phyloP scores from a whole-genome alignment of 805 yeast species.

The Candida odintsovae region DNA sequence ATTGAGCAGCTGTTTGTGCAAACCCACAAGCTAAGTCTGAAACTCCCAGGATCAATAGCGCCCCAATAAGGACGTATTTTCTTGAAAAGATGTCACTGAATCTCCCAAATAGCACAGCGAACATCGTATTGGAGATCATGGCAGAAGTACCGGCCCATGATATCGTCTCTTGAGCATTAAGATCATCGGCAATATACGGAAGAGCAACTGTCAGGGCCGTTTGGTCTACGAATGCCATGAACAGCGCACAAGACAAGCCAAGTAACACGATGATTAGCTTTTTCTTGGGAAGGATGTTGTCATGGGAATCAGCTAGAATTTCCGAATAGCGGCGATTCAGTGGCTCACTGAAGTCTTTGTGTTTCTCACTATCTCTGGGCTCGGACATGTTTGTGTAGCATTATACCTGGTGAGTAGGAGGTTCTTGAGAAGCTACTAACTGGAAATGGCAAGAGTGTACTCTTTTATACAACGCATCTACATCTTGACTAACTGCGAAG shows the following conservation, averaged over 20 bases:
- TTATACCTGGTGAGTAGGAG: not conserved
- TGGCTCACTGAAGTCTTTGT: not conserved
- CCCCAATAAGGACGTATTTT: slow-evolving; percentile 35
- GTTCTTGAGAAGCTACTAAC: not conserved
- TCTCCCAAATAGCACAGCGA: slow-evolving; percentile 48
- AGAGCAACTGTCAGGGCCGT: slow-evolving; percentile 7
- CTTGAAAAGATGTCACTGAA: slow-evolving; percentile 52
- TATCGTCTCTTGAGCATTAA: slow-evolving; percentile 41
- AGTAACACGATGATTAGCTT: slow-evolving; percentile 3
- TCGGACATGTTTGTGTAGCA: not conserved
- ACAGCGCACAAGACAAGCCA: slow-evolving; percentile 4
- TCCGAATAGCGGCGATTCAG: not conserved
- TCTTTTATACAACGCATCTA: too few species aligned
- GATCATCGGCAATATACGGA: slow-evolving; percentile 41
- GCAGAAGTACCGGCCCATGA: slow-evolving; percentile 57
- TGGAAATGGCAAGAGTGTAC: not conserved
- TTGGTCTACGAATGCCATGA: slow-evolving; percentile 9
- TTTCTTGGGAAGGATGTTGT: slow-evolving; percentile 6
- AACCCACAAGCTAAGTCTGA: slow-evolving; percentile 48
- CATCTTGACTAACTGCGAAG: too few species aligned
- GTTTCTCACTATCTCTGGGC: not conserved
- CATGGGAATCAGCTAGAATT: slow-evolving; percentile 28
- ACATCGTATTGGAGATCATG: slow-evolving; percentile 44
- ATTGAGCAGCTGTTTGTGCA: slow-evolving; percentile 41
- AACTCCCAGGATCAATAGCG: slow-evolving; percentile 33